These are phyloP conservation scores for Emmonsiellopsis sp. DNA, from an alignment of 2,329 filamentous ascomycete genomes.

Conservation along the genomic window DNA sequence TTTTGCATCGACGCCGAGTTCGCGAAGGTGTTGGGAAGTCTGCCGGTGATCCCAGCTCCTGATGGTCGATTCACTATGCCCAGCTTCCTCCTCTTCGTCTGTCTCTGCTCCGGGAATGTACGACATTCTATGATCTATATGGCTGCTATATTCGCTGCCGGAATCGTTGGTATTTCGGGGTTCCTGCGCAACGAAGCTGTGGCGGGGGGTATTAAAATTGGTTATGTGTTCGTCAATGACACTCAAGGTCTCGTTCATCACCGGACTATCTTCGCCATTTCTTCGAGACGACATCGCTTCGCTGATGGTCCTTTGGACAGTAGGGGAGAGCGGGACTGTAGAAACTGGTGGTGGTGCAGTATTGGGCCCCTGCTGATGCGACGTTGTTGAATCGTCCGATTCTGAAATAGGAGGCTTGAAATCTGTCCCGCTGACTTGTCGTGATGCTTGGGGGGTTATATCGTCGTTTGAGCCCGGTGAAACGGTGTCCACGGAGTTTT, in stretches of 20 bases:
- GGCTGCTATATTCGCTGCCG: constrained; percentile 80
- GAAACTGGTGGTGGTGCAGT: constrained; percentile 29
- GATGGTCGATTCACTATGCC: constrained; percentile 66
- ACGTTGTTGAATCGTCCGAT: constrained; percentile 11
- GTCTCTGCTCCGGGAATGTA: constrained; percentile 85
- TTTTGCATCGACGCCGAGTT: constrained; percentile 71
- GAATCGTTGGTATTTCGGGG: constrained; percentile 57
- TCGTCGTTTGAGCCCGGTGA: constrained; percentile 23
- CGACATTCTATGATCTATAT: constrained; percentile 66
- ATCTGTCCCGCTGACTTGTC: constrained; percentile 26
- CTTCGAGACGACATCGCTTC: constrained; percentile 40
- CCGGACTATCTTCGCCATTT: constrained; percentile 55
- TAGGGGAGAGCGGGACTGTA: constrained; percentile 22
- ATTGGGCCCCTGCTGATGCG: constrained; percentile 22
- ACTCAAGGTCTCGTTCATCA: constrained; percentile 88
- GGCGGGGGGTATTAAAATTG: constrained; percentile 59
- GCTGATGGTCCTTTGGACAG: constrained; percentile 36
- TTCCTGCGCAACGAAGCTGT: constrained; percentile 41
- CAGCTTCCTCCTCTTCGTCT: constrained; percentile 69
- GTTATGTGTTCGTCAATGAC: constrained; percentile 97
- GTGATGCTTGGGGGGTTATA: constrained; percentile 31
- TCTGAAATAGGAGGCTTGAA: constrained; percentile 16
- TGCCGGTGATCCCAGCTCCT: constrained; percentile 68
- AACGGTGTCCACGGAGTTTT: constrained; percentile 15
- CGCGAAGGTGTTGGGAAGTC: constrained; percentile 83